Conservation (phyloP, 306 rosid genomes). For the Sphenostylis stenocarpa region DNA sequence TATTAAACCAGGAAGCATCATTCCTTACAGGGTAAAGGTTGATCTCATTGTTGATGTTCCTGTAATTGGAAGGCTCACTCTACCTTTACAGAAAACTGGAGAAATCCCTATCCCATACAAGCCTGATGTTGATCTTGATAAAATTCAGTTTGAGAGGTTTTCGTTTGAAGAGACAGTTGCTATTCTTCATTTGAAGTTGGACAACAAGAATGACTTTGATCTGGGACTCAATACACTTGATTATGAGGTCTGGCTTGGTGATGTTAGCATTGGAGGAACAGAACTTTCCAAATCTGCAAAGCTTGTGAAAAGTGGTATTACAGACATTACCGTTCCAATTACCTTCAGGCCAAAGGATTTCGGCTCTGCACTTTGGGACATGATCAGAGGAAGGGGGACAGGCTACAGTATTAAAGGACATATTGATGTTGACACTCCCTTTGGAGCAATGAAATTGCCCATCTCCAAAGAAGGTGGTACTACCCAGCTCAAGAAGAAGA, state of each 20-base stretch:
- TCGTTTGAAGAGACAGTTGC: conserved; percentile 79
- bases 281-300: conserved; percentile 59
- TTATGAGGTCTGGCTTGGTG: conserved; percentile 76
- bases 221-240: conserved; percentile 59
- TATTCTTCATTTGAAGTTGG: conserved; percentile 65
- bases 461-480: conserved; percentile 74
- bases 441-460: conserved; percentile 82
- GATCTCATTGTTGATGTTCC: conserved; percentile 82
- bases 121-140: conserved; percentile 73
- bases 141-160: conserved; percentile 59
- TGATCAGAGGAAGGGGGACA: conserved; percentile 79
- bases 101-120: conserved; percentile 83
- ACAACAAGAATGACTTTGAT: conserved; percentile 79
- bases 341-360: conserved; percentile 84
- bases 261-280: conserved; percentile 64
- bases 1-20: conserved; percentile 64
- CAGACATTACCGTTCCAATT: conserved; percentile 60
- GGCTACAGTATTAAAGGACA: conserved; percentile 72
- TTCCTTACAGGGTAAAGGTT: conserved; percentile 66
- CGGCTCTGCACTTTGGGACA: conserved; percentile 86
- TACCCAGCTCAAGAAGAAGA: conserved; percentile 68
- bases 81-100: conserved; percentile 82
- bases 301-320: conserved; percentile 52
- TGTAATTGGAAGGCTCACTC: conserved; percentile 62
- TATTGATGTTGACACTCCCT: conserved; percentile 76